Evolutionary conservation across 768 basidiomycete genomes (phyloP).

Genomic region (Podaxis sp.): DNA sequence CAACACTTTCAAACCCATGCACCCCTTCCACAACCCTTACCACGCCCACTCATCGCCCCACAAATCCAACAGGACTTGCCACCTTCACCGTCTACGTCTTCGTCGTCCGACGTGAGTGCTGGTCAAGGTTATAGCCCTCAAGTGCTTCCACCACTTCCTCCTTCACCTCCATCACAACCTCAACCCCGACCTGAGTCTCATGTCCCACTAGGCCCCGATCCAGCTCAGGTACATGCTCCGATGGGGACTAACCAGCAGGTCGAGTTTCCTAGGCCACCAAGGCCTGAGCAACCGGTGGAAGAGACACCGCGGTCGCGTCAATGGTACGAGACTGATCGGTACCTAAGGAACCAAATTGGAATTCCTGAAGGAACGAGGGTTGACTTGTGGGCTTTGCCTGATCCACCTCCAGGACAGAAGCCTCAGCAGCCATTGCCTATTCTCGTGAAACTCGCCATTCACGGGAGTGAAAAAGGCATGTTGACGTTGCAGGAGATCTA

Average conservation of each 20-base stretch:
- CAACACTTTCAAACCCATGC: background rate
- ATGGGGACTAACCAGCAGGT: background rate
- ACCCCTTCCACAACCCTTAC: background rate
- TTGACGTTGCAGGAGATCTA: conserved; percentile 70
- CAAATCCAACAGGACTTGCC: background rate
- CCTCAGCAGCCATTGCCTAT: conserved; percentile 32
- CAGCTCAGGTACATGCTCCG: background rate
- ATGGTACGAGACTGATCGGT: conserved; percentile 37
- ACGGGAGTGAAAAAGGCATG: conserved; percentile 50
- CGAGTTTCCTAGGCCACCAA: background rate
- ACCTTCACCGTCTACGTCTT: background rate
- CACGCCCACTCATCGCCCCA: conserved; percentile 4
- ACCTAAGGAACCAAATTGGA: conserved; percentile 41
- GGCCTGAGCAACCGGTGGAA: background rate
- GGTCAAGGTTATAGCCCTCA: background rate
- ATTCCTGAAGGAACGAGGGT: conserved; percentile 30
- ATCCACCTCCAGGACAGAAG: conserved; percentile 37
- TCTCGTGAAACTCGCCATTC: conserved; percentile 61
- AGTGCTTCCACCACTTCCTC: background rate
- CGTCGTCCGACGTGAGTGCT: background rate
- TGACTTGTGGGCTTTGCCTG: conserved; percentile 38
- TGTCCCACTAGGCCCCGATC: background rate
- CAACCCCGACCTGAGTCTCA: background rate
- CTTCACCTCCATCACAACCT: background rate
- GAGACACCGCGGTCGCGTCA: conserved; percentile 15